Evolutionary conservation across 371 early-diverging fungal genomes (phyloP), one percentile per base, ranked within the genome.

Genomic region (Mortierella sp.): DNA sequence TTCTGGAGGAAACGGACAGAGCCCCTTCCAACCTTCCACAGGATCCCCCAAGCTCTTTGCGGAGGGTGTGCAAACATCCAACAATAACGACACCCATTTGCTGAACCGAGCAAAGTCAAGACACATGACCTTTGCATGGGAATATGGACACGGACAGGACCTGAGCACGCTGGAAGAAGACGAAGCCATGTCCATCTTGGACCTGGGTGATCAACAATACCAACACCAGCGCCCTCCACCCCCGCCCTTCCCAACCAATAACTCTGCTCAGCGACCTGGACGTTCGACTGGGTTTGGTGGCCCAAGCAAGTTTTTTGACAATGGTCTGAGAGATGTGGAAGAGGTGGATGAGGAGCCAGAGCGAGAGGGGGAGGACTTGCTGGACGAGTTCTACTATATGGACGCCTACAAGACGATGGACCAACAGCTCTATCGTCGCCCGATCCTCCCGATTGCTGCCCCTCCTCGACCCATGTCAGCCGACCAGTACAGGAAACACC

Each of bases 321-420:
- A 3, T n/a, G 54, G 53, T 3, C 44, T 80, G 54, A 55, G 84
- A 13, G 83, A 83, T 24, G 67, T 83, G 40, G 84, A 83, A 21
- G 85, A 80, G 43, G 44, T 50, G n/a, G 85, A 84, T 31, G 75
- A 81, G 21, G 78, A 75, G 46, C 73, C 75, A 0, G 85, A 80
- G 69, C 53, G 80, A 2, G 84, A 77, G 28, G 85, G 85, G 16
- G 81, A 84, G 50, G 85, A 84, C 48, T 28, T 67, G 57, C 37
- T 80, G 69, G 84, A 83, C 46, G 78, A 77, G 59, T 76, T 78
- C 37, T 85, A 85, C 48, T 85, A 81, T 53, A 70, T 64, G 76
- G 86, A 85, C 46, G 86, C 86, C 10, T 81, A 81, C 77, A 85
- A 79, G 69, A 75, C 86, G 19, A 81, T 85, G 82, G 86, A 85